Evolutionary conservation across 2,329 filamentous ascomycete genomes (phyloP), one percentile per base, ranked within the genome.

Genomic region (Meredithiella fracta): DNA sequence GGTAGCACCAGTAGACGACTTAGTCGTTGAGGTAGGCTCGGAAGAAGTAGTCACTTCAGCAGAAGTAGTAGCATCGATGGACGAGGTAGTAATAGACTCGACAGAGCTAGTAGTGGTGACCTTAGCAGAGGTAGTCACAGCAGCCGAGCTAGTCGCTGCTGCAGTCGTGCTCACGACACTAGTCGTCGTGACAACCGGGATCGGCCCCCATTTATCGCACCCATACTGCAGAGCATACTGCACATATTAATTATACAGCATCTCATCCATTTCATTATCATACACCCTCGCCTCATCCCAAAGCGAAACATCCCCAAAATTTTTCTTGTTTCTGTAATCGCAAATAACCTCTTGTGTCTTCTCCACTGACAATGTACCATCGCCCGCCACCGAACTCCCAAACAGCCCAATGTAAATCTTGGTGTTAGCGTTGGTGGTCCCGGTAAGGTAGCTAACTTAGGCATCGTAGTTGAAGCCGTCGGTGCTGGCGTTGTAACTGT

Each of bases 341-440:
- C 71, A 70, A 59, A 75, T 64, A 29, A 74, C 60, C 3, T 65
- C 59, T 61, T 68, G 64, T 37, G 71, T 61, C 5, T 61, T 60
- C 1, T 59, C 56, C 2, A 68, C 67, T 23, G 59, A 55, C 25
- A 73, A 61, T 60, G 73, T 73, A 14, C 65, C 65, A 9, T 23
- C 25, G 1, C 38, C 26, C 6, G 63, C 67, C 17, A 65, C 62
- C 0, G 42, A 54, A 9, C 63, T 63, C 3, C 66, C 67, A 2
- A 70, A 68, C 15, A 75, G 66, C 34, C 73, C 73, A 51, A 74
- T 64, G 60, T 68, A 74, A 51, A 75, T 63, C 66, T 74, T 72
- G 29, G 72, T 68, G 7, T 65, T 60, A 61, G 67, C 60, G 65
- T 68, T 73, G 2, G 65, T 59, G 38, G 67, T 70, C 2, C 57